Base-by-base conservation (phyloP, 2,329 filamentous ascomycete genomes). In the Conoideocrella luteorostrata region DNA sequence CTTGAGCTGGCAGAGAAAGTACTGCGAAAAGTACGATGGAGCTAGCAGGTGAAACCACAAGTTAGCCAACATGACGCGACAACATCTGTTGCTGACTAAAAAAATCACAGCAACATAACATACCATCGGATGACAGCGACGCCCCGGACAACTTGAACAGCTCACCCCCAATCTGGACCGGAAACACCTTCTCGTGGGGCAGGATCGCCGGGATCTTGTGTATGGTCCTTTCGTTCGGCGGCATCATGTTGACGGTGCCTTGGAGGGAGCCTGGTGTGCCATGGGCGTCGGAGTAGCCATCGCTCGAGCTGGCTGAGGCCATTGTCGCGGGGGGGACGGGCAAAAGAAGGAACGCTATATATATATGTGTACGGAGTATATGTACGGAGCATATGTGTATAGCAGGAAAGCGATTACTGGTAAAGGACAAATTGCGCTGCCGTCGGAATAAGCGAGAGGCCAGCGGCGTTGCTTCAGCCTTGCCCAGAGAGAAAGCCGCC, bases 1-100 rank as follows among this genome's bases (percentile, higher is more conserved):
- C 45, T 78, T 75, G 32, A 96, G 66, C 66, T 96, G 90, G 56
- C 87, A 86, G 53, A 82, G 75, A 64, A 97, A 97, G 69, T 93
- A 96, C 54, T 88, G 84, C 17, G 91, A 95, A 67, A 97, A 96
- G 65, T 96, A 96, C 39, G 90, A 96, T 46, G 91, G 91, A 57
- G 89, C 91, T 95, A 24, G 20, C 39, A 38, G 36, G n/a, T n/a
- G n/a, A n/a, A n/a, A n/a, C n/a, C n/a, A n/a, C n/a, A n/a, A n/a
- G n/a, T n/a, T n/a, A n/a, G n/a, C n/a, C n/a, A n/a, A n/a, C n/a
- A n/a, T n/a, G n/a, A n/a, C n/a, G n/a, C n/a, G n/a, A n/a, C n/a
- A n/a, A n/a, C n/a, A n/a, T n/a, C n/a, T n/a, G n/a, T n/a, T n/a
- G n/a, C n/a, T n/a, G n/a, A n/a, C n/a, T n/a, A n/a, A n/a, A n/a